Percentiles rank a stretch among this genome's conserved stretches.
Conservation (phyloP, 306 rosid genomes). For the Dalbergia cochinchinensis region DNA sequence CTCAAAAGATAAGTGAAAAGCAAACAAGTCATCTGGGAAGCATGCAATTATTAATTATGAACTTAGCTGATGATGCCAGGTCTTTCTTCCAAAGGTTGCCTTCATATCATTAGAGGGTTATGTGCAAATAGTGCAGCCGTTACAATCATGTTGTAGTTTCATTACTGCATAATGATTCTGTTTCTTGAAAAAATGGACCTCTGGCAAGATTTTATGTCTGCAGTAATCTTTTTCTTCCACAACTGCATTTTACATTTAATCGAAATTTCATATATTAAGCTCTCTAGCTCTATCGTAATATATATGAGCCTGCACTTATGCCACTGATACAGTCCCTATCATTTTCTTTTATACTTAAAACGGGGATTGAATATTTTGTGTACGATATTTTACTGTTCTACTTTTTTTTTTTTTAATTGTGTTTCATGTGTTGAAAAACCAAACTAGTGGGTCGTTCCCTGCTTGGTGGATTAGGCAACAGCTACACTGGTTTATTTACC, state of each 20-base stretch:
- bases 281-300: constrained; percentile 4
- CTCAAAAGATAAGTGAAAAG: background rate
- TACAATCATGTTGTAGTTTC: background rate
- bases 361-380: background rate
- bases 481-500: constrained; percentile 53
- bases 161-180: constrained; percentile 8
- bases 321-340: background rate
- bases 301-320: constrained; percentile 20
- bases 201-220: constrained; percentile 7
- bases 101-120: constrained; percentile 3
- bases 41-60: constrained; percentile 1
- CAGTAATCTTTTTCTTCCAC: constrained; percentile 13
- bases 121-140: background rate
- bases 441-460: constrained; percentile 71
- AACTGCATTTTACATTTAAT: background rate
- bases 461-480: constrained; percentile 63
- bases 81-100: background rate
- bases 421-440: constrained; percentile 47
- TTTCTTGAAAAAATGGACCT: background rate
- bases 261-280: background rate
- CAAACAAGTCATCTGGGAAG: background rate
- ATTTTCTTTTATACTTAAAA: background rate
- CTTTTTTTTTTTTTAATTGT: constrained; percentile 7
- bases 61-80: background rate
- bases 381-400: constrained; percentile 2